Evolutionary conservation across 306 rosid genomes (phyloP).

Genomic region (Cajanus cajan): DNA sequence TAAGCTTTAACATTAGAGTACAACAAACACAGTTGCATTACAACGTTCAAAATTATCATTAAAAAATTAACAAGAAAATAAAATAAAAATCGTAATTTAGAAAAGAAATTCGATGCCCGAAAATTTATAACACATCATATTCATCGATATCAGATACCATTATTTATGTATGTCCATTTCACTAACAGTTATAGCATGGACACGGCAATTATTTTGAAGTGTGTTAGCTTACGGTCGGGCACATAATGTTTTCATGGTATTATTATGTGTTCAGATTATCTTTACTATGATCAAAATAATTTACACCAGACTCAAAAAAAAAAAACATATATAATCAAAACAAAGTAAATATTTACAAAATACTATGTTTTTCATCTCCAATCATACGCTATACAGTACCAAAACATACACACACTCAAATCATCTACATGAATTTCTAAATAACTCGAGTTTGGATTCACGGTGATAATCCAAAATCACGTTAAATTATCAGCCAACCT

Average conservation of each 20-base stretch:
- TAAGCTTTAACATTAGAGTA: background rate
- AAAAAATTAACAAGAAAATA: background rate
- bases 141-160: background rate
- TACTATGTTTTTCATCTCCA: background rate
- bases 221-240: background rate
- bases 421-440: background rate
- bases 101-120: background rate
- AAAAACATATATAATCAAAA: too few relatives aligned
- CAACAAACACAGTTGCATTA: background rate
- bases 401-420: background rate
- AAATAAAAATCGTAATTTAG: background rate
- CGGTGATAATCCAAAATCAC: background rate
- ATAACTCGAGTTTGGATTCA: background rate
- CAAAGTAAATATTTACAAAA: background rate
- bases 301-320: background rate
- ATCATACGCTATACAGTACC: background rate
- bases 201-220: background rate
- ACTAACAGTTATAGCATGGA: background rate
- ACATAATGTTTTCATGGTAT: background rate
- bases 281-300: background rate
- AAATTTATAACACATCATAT: background rate
- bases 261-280: background rate
- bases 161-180: background rate
- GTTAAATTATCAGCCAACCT: background rate
- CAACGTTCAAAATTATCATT: too few relatives aligned